Conservation (phyloP, 306 rosid genomes). For the Parietaria judaica region DNA sequence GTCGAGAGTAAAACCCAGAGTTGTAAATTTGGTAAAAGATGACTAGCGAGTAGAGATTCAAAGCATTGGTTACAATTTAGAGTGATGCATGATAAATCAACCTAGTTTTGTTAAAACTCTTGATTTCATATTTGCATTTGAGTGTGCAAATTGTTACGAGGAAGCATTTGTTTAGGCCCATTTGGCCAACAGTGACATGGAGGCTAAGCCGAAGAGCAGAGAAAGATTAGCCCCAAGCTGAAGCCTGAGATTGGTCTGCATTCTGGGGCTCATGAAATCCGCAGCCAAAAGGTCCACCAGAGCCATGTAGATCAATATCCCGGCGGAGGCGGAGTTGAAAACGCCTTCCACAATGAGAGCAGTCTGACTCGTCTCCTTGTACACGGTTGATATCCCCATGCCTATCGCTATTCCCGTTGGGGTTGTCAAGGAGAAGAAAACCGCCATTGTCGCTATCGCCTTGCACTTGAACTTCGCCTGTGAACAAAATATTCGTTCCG, state of each 20-base stretch:
- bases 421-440: slow-evolving; percentile 60
- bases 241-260: slow-evolving; percentile 42
- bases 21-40: no score
- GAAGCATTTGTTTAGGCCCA: slow-evolving; percentile 27
- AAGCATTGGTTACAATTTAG: no score
- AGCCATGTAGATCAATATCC: slow-evolving; percentile 59
- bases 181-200: slow-evolving; percentile 50
- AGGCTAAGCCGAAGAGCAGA: slow-evolving; percentile 42
- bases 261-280: slow-evolving; percentile 47
- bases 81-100: no score
- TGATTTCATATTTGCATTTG: no score
- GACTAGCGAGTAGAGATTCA: no score
- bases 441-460: slow-evolving; percentile 40
- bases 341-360: slow-evolving; percentile 46
- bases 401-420: slow-evolving; percentile 56
- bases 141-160: not conserved
- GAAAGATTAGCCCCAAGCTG: slow-evolving; percentile 46
- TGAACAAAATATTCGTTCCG: not conserved
- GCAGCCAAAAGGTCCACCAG: slow-evolving; percentile 62
- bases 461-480: slow-evolving; percentile 43
- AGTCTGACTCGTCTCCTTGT: slow-evolving; percentile 35
- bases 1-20: no score
- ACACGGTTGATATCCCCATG: slow-evolving; percentile 46
- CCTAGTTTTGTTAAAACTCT: no score
- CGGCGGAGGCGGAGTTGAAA: slow-evolving; percentile 59